Evolutionary conservation across 164 flowering plant genomes (phyloP).

Genomic region (Cinnamomum micranthum): DNA sequence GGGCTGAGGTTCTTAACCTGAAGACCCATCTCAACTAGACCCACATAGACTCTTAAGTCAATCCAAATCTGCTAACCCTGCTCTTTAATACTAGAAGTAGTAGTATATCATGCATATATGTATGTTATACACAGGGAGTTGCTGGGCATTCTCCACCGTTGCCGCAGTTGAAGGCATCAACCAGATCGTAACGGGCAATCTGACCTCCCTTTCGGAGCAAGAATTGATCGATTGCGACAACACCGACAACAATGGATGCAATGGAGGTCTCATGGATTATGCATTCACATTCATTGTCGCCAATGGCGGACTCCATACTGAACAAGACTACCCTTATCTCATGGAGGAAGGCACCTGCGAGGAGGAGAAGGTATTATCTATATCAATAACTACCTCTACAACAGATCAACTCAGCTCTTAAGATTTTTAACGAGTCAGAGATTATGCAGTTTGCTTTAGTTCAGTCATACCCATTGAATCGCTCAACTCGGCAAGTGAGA

Average conservation of each 20-base stretch:
- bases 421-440: too few species aligned
- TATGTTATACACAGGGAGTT: conserved; percentile 51
- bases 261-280: conserved; percentile 78
- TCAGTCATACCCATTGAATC: too few species aligned
- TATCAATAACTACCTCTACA: too few species aligned
- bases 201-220: conserved; percentile 77
- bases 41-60: too few species aligned
- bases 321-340: conserved; percentile 70
- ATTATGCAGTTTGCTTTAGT: too few species aligned
- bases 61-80: too few species aligned
- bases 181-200: conserved; percentile 72
- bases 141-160: conserved; percentile 90
- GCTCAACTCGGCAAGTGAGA: too few species aligned
- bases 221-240: conserved; percentile 77
- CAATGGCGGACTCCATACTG: conserved; percentile 62
- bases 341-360: conserved; percentile 66
- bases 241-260: conserved; percentile 60
- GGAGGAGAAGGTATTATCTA: conserved; percentile 37
- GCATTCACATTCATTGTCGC: conserved; percentile 54
- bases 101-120: too few species aligned
- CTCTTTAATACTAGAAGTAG: neutral
- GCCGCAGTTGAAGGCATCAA: conserved; percentile 90
- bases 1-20: too few species aligned
- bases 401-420: too few species aligned
- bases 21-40: too few species aligned